Evolutionary conservation across 2,329 filamentous ascomycete genomes (phyloP).

Genomic region (Colletotrichum nymphaeae): DNA sequence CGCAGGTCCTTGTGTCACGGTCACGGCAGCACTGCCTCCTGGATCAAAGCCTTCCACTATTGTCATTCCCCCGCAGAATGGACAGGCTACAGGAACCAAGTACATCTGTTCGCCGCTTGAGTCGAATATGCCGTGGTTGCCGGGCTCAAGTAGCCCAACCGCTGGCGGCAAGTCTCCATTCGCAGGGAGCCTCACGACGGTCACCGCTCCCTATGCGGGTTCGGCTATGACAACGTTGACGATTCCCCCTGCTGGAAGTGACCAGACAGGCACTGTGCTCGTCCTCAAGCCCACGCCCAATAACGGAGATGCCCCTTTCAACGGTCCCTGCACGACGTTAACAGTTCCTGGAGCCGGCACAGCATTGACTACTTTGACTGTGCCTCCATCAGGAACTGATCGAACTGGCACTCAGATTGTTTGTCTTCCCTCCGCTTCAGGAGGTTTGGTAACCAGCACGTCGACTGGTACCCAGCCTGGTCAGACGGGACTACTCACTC

Average conservation of each 20-base stretch:
- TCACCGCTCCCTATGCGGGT: not conserved
- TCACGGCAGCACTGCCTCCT: not conserved
- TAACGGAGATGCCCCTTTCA: not conserved
- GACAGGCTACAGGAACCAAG: not conserved
- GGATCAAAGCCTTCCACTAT: not conserved
- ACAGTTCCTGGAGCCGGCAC: not conserved
- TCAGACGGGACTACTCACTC: not conserved
- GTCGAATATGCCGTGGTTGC: not conserved
- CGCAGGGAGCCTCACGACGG: not conserved
- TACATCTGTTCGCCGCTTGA: not conserved
- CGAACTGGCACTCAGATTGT: not conserved
- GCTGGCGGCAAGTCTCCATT: not conserved
- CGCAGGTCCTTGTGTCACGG: not conserved
- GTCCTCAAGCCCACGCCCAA: not conserved
- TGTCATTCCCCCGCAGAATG: not conserved
- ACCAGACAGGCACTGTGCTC: not conserved
- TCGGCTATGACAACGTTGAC: not conserved
- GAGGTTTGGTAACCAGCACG: not conserved
- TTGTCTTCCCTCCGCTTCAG: not conserved
- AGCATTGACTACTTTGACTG: not conserved
- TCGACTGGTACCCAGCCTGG: not conserved
- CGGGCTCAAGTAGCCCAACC: not conserved
- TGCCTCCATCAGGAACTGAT: not conserved
- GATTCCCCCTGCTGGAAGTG: not conserved
- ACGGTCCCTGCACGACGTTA: not conserved